Evolutionary conservation across 768 basidiomycete species (phyloP), one percentile per base, ranked within the genome.

Genomic region (Clitopilus passeckerianus): DNA sequence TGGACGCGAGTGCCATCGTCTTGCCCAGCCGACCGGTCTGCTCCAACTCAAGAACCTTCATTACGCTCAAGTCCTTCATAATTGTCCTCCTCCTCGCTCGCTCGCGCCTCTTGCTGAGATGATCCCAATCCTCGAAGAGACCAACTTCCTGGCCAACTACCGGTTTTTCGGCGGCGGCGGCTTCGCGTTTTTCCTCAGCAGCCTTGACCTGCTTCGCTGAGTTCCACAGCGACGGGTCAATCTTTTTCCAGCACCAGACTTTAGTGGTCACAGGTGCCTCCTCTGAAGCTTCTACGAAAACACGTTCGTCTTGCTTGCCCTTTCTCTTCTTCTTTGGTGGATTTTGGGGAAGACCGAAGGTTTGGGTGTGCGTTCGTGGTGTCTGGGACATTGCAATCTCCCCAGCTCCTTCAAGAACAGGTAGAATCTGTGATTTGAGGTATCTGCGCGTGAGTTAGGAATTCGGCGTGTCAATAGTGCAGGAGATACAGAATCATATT

Each of bases 41-140:
- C 12, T 50, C 46, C 46, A 50, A 22, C 5, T 50, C n/a, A 12
- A 50, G 46, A n/a, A 50, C 46, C n/a, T 18, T 50, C 72, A 80
- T 64, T 71, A 70, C 73, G 59, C 60, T 63, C 18, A 82, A 66
- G 37, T 83, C 80, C 54, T 69, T 69, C 59, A 69, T 65, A 2
- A 87, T 75, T 67, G 81, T 83, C 57, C 61, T 71, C 53, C 71
- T 67, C 59, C 87, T 69, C 22, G 79, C 76, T 15, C 76, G 70
- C 60, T 76, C 78, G 62, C 86, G 71, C 58, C 84, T 74, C 64
- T 73, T 80, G 69, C 79, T 89, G 59, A 89, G 69, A 67, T 88
- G 85, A 6, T 77, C 73, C 67, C 76, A 77, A 63, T 89, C 85
- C 53, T 74, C 75, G 5, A 76, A 79, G 5, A 77, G 72, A 5